These are phyloP conservation scores for Alternaria ethzedia DNA, from an alignment of 2,329 filamentous ascomycete species.

Conservation along the genomic window DNA sequence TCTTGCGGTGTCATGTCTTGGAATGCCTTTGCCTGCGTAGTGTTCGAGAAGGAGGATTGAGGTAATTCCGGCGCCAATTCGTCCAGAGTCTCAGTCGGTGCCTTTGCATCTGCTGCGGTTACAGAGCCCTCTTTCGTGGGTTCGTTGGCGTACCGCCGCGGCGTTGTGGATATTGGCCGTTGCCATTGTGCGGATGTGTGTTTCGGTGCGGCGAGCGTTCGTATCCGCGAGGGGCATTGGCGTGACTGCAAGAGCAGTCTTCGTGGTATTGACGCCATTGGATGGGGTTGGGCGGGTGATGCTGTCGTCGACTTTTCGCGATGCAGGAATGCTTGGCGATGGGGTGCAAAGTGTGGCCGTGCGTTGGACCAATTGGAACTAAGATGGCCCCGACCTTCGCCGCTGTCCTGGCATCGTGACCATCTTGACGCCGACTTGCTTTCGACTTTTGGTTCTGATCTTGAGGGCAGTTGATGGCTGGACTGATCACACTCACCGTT, in stretches of 20 bases:
- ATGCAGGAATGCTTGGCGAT: conserved; percentile 33
- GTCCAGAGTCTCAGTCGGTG: conserved; percentile 10
- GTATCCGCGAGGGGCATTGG: conserved; percentile 35
- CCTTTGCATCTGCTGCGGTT: conserved; percentile 10
- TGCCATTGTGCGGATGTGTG: conserved; percentile 37
- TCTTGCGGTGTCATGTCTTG: conserved; percentile 15
- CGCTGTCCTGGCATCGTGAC: neutral
- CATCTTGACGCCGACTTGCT: neutral
- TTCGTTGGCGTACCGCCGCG: conserved; percentile 22
- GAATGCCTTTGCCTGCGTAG: neutral
- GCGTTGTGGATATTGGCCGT: conserved; percentile 41
- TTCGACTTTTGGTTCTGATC: neutral
- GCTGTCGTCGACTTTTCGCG: conserved; percentile 42
- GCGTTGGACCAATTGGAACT: conserved; percentile 24
- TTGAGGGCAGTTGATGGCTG: neutral
- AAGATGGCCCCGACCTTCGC: conserved; percentile 32
- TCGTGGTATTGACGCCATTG: conserved; percentile 48
- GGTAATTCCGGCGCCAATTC: conserved; percentile 7
- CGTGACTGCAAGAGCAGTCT: conserved; percentile 40
- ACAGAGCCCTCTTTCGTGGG: conserved; percentile 21
- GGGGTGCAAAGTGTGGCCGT: conserved; percentile 30
- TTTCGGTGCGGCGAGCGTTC: conserved; percentile 20
- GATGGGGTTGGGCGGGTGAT: conserved; percentile 16
- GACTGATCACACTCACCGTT: neutral
- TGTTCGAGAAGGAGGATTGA: neutral